Percentiles rank a stretch among this genome's conserved stretches.
phyloP scores from a whole-genome alignment of 2,329 filamentous ascomycete genomes.

The Helminthosporium solani region DNA sequence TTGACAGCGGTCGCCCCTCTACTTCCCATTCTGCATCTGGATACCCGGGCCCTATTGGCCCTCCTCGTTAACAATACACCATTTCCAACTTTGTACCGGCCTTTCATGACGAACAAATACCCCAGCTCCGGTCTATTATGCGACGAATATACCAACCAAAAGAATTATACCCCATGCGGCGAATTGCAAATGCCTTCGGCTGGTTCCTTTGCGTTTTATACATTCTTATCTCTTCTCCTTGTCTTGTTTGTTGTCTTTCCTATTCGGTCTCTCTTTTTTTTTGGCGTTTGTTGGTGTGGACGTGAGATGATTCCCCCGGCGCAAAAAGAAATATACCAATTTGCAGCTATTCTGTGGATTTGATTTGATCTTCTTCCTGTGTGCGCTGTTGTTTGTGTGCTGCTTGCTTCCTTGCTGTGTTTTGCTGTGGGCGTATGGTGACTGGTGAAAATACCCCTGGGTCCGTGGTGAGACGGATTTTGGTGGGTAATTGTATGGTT shows the following conservation, averaged over 20 bases:
- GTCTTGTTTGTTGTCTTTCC: slow-evolving; percentile 15
- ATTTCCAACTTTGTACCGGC: slow-evolving; percentile 37
- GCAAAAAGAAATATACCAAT: slow-evolving; percentile 48
- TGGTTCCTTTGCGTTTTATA: slow-evolving; percentile 28
- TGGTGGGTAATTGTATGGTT: slow-evolving; percentile 15
- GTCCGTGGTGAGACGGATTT: slow-evolving; percentile 26
- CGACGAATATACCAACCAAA: slow-evolving; percentile 36
- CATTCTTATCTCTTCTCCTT: slow-evolving; percentile 17
- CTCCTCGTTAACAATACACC: slow-evolving; percentile 70
- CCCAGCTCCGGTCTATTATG: slow-evolving; percentile 29
- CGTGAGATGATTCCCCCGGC: slow-evolving; percentile 42
- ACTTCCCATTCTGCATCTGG: slow-evolving; percentile 97
- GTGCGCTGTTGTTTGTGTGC: slow-evolving; percentile 1
- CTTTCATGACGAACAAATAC: slow-evolving; percentile 42
- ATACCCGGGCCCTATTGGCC: slow-evolving; percentile 90
- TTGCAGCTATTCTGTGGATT: slow-evolving; percentile 37
- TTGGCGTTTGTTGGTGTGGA: slow-evolving; percentile 23
- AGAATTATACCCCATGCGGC: slow-evolving; percentile 45
- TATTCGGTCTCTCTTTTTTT: slow-evolving; percentile 17
- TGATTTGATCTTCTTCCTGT: slow-evolving; percentile 4
- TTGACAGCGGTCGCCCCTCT: slow-evolving; percentile 87
- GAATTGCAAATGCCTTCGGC: slow-evolving; percentile 38
- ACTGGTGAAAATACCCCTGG: slow-evolving; percentile 17
- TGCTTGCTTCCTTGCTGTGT: slow-evolving; percentile 4
- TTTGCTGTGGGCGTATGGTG: slow-evolving; percentile 5